These are phyloP conservation scores for Botrytis fragariae DNA, from an alignment of 2,329 filamentous ascomycete genomes.

Conservation along the genomic window DNA sequence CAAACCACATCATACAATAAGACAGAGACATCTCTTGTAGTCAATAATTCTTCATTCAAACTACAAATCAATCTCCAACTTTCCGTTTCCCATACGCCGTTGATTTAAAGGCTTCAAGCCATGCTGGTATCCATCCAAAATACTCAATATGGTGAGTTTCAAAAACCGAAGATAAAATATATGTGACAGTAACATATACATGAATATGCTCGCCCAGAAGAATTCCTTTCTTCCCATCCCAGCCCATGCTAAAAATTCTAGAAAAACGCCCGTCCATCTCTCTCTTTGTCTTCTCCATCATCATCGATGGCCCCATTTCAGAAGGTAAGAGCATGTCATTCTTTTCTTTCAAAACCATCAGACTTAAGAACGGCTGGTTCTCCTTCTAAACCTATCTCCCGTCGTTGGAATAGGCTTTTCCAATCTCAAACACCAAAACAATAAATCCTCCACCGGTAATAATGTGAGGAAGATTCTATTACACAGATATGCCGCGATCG, in stretches of 20 bases:
- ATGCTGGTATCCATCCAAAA: constrained; percentile 16
- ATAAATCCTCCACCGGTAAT: constrained; percentile 49
- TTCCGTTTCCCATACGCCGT: neutral
- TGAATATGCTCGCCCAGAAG: neutral
- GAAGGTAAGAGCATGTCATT: neutral
- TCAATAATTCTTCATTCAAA: neutral
- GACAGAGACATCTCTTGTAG: neutral
- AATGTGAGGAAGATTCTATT: constrained; percentile 51
- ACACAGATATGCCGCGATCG: constrained; percentile 45
- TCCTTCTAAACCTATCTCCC: constrained; percentile 38
- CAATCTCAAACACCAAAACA: constrained; percentile 47
- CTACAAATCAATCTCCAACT: neutral
- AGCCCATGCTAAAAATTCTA: neutral
- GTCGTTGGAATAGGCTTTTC: constrained; percentile 52
- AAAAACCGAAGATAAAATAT: neutral
- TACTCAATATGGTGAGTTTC: neutral
- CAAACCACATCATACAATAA: neutral
- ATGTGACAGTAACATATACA: neutral
- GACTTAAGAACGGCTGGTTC: neutral
- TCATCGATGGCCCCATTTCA: neutral
- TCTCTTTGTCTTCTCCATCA: neutral
- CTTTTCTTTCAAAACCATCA: neutral
- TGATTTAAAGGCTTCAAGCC: neutral
- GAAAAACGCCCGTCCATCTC: neutral
- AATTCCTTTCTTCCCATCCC: neutral